Conservation (phyloP, 139 green algal genomes). For the Microglena sp. region DNA sequence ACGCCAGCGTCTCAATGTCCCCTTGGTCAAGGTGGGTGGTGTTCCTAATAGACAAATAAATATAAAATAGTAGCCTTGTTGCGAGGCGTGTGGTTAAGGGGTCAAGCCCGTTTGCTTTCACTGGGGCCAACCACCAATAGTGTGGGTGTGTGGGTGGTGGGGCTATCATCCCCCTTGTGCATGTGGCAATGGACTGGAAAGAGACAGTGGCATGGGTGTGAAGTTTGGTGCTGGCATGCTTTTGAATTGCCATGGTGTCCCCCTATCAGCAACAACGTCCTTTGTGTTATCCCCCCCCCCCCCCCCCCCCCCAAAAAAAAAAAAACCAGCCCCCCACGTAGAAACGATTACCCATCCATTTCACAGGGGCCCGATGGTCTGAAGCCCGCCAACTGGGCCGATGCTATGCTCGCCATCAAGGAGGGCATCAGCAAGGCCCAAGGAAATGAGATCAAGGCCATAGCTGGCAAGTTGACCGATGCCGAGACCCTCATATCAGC, state of each 20-base stretch:
- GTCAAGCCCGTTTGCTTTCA: no score
- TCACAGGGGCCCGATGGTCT: slow-evolving; percentile 46
- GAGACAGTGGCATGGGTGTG: no score
- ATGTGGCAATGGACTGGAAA: no score
- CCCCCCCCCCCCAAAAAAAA: no score
- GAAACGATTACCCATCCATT: not conserved
- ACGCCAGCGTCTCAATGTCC: slow-evolving; percentile 81
- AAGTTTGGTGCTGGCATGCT: slow-evolving; percentile 3
- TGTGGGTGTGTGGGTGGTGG: no score
- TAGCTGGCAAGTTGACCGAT: slow-evolving; percentile 87
- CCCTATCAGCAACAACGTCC: not conserved
- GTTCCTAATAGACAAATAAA: not conserved
- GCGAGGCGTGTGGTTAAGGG: no score
- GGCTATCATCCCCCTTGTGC: no score
- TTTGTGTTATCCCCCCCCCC: no score
- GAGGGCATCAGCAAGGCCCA: slow-evolving; percentile 32
- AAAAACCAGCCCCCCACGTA: not conserved
- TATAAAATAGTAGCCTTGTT: not conserved
- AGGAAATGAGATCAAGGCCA: slow-evolving; percentile 64
- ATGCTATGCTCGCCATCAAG: slow-evolving; percentile 57
- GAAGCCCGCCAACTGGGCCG: slow-evolving; percentile 54
- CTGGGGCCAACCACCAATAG: no score
- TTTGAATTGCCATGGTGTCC: not conserved
- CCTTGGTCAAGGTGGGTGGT: slow-evolving; percentile 62
- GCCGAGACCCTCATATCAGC: slow-evolving; percentile 85